phyloP scores from a whole-genome alignment of 257 asterid genomes.

The Oldenlandia corymbosa region DNA sequence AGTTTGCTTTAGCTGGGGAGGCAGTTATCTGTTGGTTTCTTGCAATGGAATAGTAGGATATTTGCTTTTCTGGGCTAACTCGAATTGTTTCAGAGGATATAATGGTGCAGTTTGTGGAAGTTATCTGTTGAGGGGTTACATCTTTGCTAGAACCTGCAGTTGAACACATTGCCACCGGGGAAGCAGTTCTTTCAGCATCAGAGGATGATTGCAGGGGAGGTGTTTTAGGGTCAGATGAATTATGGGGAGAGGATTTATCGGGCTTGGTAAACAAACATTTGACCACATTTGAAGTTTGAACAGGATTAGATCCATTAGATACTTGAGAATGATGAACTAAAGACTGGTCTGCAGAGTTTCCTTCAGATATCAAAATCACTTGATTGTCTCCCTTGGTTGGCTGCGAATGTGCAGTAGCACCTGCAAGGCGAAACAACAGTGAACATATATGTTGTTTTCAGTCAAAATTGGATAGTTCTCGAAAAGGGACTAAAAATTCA shows the following conservation, averaged over 20 bases:
- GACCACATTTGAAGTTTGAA: conserved; percentile 31
- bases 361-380: conserved; percentile 19
- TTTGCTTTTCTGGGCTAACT: conserved; percentile 74
- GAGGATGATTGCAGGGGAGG: conserved; percentile 68
- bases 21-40: conserved; percentile 55
- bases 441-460: conserved; percentile 8
- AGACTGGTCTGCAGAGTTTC: conserved; percentile 25
- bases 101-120: conserved; percentile 71
- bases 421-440: conserved; percentile 23
- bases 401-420: conserved; percentile 23
- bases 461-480: neutral
- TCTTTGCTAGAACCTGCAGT: conserved; percentile 46
- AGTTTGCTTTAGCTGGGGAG: conserved; percentile 60
- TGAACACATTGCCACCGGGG: conserved; percentile 47
- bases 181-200: conserved; percentile 47
- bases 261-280: conserved; percentile 75
- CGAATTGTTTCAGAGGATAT: conserved; percentile 74
- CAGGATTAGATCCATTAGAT: conserved; percentile 44
- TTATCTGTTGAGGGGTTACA: conserved; percentile 39
- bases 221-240: conserved; percentile 69
- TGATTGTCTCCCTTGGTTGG: conserved; percentile 28
- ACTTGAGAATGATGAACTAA: conserved; percentile 19
- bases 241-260: conserved; percentile 47
- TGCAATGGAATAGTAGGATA: conserved; percentile 68
- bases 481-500: neutral